A percentile compares a stretch with the other conserved stretches of the same genome.
These are phyloP conservation scores for Eleusine indica DNA, from an alignment of 176 grass and related monocot genomes.

Conservation along the genomic window DNA sequence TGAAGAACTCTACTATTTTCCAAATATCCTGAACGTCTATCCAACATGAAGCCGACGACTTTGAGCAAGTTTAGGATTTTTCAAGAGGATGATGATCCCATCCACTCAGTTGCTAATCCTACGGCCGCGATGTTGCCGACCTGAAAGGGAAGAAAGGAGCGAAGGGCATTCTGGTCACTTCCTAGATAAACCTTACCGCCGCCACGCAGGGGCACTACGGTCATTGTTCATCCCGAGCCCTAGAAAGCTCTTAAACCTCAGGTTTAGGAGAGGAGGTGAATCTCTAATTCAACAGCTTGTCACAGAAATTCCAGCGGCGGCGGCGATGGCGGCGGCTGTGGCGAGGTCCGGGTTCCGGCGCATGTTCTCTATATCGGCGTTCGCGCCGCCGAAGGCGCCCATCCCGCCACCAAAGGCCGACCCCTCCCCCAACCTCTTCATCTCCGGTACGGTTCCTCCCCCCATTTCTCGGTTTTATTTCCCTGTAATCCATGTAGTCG, in stretches of 20 bases:
- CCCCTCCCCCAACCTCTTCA: slow-evolving; percentile 78
- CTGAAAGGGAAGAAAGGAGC: too few relatives aligned
- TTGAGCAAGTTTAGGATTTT: background rate
- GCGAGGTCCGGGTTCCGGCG: slow-evolving; percentile 69
- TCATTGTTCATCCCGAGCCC: background rate
- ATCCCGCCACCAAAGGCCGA: slow-evolving; percentile 60
- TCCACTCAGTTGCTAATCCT: background rate
- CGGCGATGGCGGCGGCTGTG: slow-evolving; percentile 55
- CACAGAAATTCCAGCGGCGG: slow-evolving; percentile 22
- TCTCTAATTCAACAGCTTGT: background rate
- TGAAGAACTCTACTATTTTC: too few relatives aligned
- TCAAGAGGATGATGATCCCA: background rate
- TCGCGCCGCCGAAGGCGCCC: slow-evolving; percentile 42
- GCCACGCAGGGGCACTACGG: background rate
- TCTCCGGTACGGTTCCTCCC: slow-evolving; percentile 58
- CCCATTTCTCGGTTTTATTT: background rate
- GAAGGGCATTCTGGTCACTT: background rate
- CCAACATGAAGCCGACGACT: background rate
- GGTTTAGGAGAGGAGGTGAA: background rate
- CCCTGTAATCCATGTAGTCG: background rate
- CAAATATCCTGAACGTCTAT: background rate
- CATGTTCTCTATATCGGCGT: slow-evolving; percentile 69
- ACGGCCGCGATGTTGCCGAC: background rate
- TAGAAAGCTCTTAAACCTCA: slow-evolving; percentile 45
- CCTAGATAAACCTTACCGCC: background rate